Evolutionary conservation across 2,329 filamentous ascomycete genomes (phyloP).

Genomic region (Ophiostoma montium): DNA sequence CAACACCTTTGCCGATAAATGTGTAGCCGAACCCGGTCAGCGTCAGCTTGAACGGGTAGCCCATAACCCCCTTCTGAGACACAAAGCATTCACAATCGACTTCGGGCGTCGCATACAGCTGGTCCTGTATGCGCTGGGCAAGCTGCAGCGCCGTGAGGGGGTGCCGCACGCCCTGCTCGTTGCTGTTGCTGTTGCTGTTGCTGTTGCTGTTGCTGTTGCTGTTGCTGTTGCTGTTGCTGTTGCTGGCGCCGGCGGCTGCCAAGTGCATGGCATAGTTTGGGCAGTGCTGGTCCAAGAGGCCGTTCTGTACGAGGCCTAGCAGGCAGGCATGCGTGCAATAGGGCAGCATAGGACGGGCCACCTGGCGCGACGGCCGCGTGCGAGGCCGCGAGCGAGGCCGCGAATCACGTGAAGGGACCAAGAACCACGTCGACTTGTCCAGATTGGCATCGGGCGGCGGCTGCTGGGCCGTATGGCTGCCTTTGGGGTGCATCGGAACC

Average conservation of each 20-base stretch:
- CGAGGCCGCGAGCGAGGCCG: conserved; percentile 3
- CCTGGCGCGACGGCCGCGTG: conserved; percentile 5
- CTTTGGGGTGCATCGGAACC: neutral
- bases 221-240: neutral
- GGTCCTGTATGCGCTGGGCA: conserved; percentile 3
- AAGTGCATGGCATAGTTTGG: conserved; percentile 1
- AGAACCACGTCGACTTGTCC: conserved; percentile 6
- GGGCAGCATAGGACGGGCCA: neutral
- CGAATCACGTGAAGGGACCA: conserved; percentile 6
- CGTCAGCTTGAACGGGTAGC: conserved; percentile 8
- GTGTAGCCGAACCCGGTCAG: conserved; percentile 8
- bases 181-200: neutral
- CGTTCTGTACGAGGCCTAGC: conserved; percentile 2
- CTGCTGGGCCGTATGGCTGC: neutral
- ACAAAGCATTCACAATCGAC: conserved; percentile 2
- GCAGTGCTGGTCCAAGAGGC: conserved; percentile 2
- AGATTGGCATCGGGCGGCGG: neutral
- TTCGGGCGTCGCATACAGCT: conserved; percentile 6
- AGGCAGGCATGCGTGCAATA: conserved; percentile 9
- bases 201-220: neutral
- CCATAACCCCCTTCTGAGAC: conserved; percentile 2
- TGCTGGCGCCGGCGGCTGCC: neutral
- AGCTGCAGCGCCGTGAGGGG: conserved; percentile 5
- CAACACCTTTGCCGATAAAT: conserved; percentile 4
- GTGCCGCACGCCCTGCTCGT: neutral